Percentiles rank a stretch among this genome's conserved stretches.
These are phyloP conservation scores for Neospora caninum DNA, from an alignment of 169 alveolate genomes.

Conservation along the genomic window DNA sequence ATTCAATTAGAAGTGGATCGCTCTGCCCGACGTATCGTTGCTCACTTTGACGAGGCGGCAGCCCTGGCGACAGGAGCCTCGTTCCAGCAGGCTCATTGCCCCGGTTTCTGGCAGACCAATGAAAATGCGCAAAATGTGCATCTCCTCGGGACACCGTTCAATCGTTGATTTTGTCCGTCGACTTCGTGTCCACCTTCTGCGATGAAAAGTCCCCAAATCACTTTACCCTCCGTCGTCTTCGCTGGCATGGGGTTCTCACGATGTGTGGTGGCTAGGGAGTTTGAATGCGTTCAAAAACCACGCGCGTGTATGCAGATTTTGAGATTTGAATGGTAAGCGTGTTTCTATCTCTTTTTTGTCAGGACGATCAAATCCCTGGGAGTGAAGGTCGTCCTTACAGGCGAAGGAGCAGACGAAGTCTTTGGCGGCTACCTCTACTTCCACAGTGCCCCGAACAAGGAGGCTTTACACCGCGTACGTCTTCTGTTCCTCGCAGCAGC, in stretches of 20 bases:
- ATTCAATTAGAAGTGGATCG: background rate
- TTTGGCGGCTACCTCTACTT: constrained; percentile 89
- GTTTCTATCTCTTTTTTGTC: background rate
- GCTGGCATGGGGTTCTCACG: no score
- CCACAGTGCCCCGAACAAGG: constrained; percentile 84
- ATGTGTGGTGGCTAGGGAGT: no score
- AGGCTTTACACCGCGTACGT: constrained; percentile 76
- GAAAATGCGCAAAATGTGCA: background rate
- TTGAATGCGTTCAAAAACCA: no score
- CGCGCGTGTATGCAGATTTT: background rate
- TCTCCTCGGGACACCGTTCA: background rate
- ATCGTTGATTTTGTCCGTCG: background rate
- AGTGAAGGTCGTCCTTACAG: constrained; percentile 84
- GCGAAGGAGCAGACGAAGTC: constrained; percentile 91
- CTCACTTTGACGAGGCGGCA: background rate
- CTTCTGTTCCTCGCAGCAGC: background rate
- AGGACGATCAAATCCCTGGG: constrained; percentile 75
- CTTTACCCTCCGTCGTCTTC: no score
- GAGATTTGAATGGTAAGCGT: background rate
- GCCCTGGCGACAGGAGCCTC: no score
- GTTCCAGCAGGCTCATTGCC: background rate
- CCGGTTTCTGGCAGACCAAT: background rate
- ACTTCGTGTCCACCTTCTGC: no score
- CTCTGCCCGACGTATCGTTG: background rate
- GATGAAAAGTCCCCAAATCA: no score